Percentiles rank a stretch among this genome's conserved stretches.
Conservation (phyloP, 192 early-diverging fungal genomes). For the Gigaspora rosea region DNA sequence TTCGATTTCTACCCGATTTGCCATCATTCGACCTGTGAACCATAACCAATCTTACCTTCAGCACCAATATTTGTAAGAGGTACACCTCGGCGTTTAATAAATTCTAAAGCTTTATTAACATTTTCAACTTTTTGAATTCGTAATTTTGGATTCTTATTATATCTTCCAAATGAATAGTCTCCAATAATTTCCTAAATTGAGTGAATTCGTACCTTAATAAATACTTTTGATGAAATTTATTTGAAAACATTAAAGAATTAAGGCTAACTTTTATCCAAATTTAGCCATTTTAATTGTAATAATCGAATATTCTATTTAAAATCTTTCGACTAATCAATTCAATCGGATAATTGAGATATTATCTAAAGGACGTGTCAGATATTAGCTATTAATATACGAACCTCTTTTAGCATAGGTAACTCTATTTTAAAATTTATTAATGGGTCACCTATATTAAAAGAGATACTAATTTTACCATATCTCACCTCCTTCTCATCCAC, state of each 20-base stretch:
- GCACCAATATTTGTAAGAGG: constrained; percentile 94
- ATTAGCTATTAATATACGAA: no score
- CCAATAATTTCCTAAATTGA: constrained; percentile 85
- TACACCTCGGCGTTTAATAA: constrained; percentile 84
- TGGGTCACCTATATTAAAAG: no score
- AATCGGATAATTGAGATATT: no score
- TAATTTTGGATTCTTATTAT: constrained; percentile 87
- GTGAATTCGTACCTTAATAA: background rate
- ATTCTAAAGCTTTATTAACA: constrained; percentile 91
- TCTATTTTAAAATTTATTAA: no score
- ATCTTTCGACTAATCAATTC: no score
- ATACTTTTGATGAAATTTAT: background rate
- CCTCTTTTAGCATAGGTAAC: no score
- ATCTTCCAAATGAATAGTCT: constrained; percentile 80
- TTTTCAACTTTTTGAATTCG: constrained; percentile 96
- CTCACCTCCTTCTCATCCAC: no score
- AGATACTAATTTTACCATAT: no score
- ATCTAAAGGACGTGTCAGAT: no score
- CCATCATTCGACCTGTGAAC: background rate
- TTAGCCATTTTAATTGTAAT: no score
- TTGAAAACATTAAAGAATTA: background rate
- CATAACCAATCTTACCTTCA: constrained; percentile 58
- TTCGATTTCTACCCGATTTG: no score
- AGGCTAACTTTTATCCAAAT: background rate
- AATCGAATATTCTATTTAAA: no score